Evolutionary conservation across 441 rosid species (phyloP).

Genomic region (Brassica balearica): DNA sequence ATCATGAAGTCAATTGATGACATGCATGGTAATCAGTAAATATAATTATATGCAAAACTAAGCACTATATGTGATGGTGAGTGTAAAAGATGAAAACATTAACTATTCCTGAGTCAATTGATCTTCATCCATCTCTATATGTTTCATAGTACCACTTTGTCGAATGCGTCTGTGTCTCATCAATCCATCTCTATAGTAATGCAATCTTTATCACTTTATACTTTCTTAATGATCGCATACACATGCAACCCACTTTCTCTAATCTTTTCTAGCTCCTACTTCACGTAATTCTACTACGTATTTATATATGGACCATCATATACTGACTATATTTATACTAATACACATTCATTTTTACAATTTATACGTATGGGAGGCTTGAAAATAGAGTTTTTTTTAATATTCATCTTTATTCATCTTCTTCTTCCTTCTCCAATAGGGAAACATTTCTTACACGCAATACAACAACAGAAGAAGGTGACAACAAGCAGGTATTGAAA

Average conservation of each 20-base stretch:
- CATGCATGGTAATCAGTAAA: constrained; percentile 18
- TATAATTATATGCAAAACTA: constrained; percentile 4
- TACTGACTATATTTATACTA: not conserved
- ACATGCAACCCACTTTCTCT: constrained; percentile 39
- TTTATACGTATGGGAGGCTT: not conserved
- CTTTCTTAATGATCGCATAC: constrained; percentile 26
- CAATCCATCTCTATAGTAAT: constrained; percentile 39
- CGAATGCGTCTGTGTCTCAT: constrained; percentile 45
- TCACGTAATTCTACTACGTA: constrained; percentile 14
- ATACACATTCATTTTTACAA: constrained; percentile 13
- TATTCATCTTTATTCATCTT: no score
- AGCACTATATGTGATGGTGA: constrained; percentile 31
- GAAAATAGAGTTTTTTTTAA: not conserved
- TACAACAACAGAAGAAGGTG: no score
- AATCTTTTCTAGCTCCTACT: constrained; percentile 24
- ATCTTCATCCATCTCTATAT: constrained; percentile 40
- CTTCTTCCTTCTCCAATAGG: no score
- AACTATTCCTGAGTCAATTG: constrained; percentile 45
- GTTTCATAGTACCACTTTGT: constrained; percentile 45
- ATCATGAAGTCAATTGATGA: constrained; percentile 20
- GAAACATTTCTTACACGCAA: no score
- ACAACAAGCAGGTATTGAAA: no score
- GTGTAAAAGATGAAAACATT: constrained; percentile 41
- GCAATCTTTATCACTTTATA: constrained; percentile 38
- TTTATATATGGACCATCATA: not conserved